Evolutionary conservation across 352 stramenopile species (phyloP), one percentile per base, ranked within the genome.

Genomic region (Pythium phragmiticola): DNA sequence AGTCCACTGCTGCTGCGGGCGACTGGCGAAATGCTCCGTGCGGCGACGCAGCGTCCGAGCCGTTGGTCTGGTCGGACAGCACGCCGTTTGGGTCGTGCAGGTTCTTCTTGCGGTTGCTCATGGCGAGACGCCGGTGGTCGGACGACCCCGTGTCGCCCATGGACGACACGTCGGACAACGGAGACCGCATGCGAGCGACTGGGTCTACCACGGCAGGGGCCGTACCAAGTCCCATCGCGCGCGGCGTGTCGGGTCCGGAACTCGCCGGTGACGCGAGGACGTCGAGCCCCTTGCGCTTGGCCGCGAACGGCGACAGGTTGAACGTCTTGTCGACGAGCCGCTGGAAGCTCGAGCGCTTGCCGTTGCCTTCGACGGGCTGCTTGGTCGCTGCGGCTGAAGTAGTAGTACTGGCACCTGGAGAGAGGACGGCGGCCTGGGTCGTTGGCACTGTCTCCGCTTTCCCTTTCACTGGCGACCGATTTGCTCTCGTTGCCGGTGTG

Each of bases 261-360:
- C 46, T 60, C 0, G 37, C 19, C 0, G 66, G 49, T 14, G 61
- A 69, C 28, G 53, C n/a, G n/a, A 74, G 48, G 30, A 17, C 34
- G 37, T 72, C 56, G 37, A 70, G 52, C 2, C 49, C 65, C 57
- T 81, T 87, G n/a, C 51, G 59, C 50, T 67, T 73, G 58, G 69
- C 86, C 4, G 62, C 58, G 41, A 81, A 88, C 0, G 84, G 80
- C n/a, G 82, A 90, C 48, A 91, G 71, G 2, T 71, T 74, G 42
- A 79, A 81, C 7, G 78, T 86, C 43, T 86, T 90, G 23, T 76
- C 75, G 30, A 89, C 75, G 21, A 90, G 71, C n/a, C 84, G 89
- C 62, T 87, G 70, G 23, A 90, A 74, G 23, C 80, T 85, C 7
- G 73, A 80, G 48, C 77, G 76, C 57, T 82, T 84, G 41, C 71